phyloP scores from a whole-genome alignment of 176 grass and related monocot species.

The Bonia amplexicaulis region DNA sequence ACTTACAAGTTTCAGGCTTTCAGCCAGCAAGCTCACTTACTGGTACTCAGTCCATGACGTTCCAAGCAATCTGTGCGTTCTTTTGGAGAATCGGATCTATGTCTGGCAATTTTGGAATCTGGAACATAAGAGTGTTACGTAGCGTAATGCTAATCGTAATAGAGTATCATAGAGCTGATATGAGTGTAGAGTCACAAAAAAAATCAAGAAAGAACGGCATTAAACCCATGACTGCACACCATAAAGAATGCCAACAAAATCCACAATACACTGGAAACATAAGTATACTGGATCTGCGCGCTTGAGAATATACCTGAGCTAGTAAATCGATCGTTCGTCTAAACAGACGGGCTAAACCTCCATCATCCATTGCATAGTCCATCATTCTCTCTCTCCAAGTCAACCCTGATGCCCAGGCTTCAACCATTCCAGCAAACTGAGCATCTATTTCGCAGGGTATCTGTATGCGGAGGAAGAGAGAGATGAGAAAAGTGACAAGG shows the following conservation, averaged over 20 bases:
- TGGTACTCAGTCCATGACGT: slow-evolving; percentile 78
- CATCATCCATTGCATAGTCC: slow-evolving; percentile 96
- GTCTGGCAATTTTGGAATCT: slow-evolving; percentile 99
- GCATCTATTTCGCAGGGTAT: slow-evolving; percentile 84
- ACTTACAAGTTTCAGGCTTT: slow-evolving; percentile 39
- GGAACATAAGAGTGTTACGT: slow-evolving; percentile 18
- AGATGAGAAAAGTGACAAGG: slow-evolving; percentile 13
- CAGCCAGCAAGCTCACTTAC: slow-evolving; percentile 84
- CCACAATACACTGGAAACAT: not conserved
- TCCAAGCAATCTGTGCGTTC: slow-evolving; percentile 67
- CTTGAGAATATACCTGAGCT: slow-evolving; percentile 57
- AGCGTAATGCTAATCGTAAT: slow-evolving; percentile 16
- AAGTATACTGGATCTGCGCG: not conserved
- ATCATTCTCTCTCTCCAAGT: slow-evolving; percentile 99
- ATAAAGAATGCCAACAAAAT: not conserved
- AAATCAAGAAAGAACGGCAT: not conserved
- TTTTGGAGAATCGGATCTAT: slow-evolving; percentile 76
- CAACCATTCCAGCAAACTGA: slow-evolving; percentile 96
- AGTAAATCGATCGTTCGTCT: slow-evolving; percentile 91
- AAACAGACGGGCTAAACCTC: slow-evolving; percentile 84
- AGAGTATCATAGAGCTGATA: not conserved
- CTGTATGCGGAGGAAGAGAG: slow-evolving; percentile 38
- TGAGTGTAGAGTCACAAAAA: not conserved
- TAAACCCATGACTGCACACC: not conserved
- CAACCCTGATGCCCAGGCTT: slow-evolving; percentile 96